Evolutionary conservation across 2,329 filamentous ascomycete species (phyloP).

Genomic region (Pseudogymnoascus sp.): DNA sequence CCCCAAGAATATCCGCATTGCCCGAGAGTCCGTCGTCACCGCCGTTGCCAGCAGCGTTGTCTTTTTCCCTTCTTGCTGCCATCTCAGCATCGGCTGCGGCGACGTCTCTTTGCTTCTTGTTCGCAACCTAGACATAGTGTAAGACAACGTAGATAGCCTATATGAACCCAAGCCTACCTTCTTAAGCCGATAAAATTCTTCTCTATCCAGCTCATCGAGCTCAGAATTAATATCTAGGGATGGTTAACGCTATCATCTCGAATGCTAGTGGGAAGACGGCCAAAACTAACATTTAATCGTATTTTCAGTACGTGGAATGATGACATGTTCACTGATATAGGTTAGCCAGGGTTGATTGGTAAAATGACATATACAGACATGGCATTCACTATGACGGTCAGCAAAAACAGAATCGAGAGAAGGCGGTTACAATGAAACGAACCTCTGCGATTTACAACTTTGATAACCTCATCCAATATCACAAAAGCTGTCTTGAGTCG

Average conservation of each 20-base stretch:
- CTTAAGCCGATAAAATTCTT: constrained; percentile 96
- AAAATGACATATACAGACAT: constrained; percentile 55
- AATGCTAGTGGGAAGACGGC: neutral
- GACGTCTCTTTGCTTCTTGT: constrained; percentile 73
- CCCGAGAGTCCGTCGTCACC: constrained; percentile 36
- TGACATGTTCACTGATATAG: constrained; percentile 69
- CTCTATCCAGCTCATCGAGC: constrained; percentile 91
- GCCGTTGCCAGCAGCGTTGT: constrained; percentile 33
- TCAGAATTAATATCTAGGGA: constrained; percentile 89
- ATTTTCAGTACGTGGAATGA: constrained; percentile 95
- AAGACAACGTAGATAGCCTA: neutral
- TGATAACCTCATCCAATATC: constrained; percentile 97
- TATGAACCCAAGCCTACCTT: constrained; percentile 46
- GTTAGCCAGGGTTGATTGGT: constrained; percentile 1
- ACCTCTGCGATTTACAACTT: constrained; percentile 95
- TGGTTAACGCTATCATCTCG: constrained; percentile 15
- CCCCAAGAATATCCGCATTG: constrained; percentile 61
- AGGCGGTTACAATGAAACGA: constrained; percentile 25
- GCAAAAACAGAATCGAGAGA: neutral
- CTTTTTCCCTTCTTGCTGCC: constrained; percentile 60
- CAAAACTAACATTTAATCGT: constrained; percentile 81
- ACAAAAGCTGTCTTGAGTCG: constrained; percentile 75
- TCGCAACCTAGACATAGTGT: constrained; percentile 48
- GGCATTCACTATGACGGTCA: constrained; percentile 64
- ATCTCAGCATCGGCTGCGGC: constrained; percentile 68